Conservation (phyloP, 2,329 filamentous ascomycete species). For the Fusarium sororula region DNA sequence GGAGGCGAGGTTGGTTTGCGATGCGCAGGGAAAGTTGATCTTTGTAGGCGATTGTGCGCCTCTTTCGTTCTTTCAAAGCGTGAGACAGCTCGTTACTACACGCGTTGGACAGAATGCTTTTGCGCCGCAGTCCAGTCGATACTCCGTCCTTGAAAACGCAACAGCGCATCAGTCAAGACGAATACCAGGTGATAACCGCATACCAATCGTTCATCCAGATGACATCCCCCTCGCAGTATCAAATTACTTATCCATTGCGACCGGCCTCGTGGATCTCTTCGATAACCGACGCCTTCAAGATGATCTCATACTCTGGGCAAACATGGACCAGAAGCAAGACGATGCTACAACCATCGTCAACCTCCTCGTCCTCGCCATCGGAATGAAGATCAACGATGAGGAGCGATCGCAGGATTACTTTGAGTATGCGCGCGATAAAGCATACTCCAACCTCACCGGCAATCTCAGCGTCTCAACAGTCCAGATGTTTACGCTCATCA, state of each 20-base stretch:
- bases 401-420: conserved; percentile 56
- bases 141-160: conserved; percentile 60
- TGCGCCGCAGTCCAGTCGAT: conserved; percentile 59
- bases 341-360: conserved; percentile 55
- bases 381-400: conserved; percentile 54
- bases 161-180: conserved; percentile 39
- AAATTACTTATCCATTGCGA: conserved; percentile 53
- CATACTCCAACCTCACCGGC: conserved; percentile 55
- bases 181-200: conserved; percentile 22
- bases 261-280: conserved; percentile 60
- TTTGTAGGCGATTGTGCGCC: conserved; percentile 67
- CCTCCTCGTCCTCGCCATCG: conserved; percentile 62
- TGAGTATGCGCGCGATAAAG: conserved; percentile 58
- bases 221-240: conserved; percentile 46
- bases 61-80: conserved; percentile 64
- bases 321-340: conserved; percentile 44
- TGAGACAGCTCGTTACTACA: conserved; percentile 61
- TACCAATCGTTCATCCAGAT: conserved; percentile 42
- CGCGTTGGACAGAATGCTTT: conserved; percentile 61
- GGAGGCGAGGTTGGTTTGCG: conserved; percentile 61
- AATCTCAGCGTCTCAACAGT: conserved; percentile 60
- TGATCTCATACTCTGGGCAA: conserved; percentile 55
- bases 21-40: conserved; percentile 62
- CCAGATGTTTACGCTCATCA: conserved; percentile 60
- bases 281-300: conserved; percentile 51